Evolutionary conservation across 495 filamentous ascomycete species (phyloP), one percentile per base, ranked within the genome.

Genomic region (Aspergillus biplanus): DNA sequence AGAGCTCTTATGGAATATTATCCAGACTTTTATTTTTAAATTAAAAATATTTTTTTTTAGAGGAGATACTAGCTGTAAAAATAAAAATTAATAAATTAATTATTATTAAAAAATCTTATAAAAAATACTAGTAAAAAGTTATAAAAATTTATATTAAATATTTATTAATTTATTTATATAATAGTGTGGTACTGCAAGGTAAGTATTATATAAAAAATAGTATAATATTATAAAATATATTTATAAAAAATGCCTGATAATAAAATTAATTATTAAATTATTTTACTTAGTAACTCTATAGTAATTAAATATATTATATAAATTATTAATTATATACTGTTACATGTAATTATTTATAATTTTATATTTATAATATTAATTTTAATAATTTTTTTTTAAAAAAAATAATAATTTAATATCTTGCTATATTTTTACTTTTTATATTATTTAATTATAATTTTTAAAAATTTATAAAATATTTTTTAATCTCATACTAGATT

Each of bases 1-100:
- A 34, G 35, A 16, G 44, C 44, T 52, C n/a, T n/a, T n/a, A n/a
- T 39, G 34, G 56, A 63, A 18, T 49, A 44, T 55, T 42, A 37
- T 9, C 55, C 8, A 27, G 37, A 62, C 18, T 37, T 39, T 39
- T 6, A 7, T 21, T 3, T 57, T 27, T 63, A 63, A 39, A 34
- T 50, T 37, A 48, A 58, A 27, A 8, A 39, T 39, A 39, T 6
- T 12, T 12, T n/a, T n/a, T n/a, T n/a, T n/a, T n/a, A n/a, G n/a
- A 39, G 35, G 35, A 39, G 6, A 39, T 39, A 39, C 12, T 39
- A n/a, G n/a, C n/a, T n/a, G n/a, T n/a, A n/a, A n/a, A n/a, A n/a
- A 39, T 39, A 39, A 39, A 39, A 39, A 6, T 6, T 39, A 6
- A 39, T 50, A 31, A 50, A 21, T 62, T 16, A 27, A 18, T 44